Evolutionary conservation across 768 basidiomycete genomes (phyloP).

Genomic region (Amanita pallidorosea): DNA sequence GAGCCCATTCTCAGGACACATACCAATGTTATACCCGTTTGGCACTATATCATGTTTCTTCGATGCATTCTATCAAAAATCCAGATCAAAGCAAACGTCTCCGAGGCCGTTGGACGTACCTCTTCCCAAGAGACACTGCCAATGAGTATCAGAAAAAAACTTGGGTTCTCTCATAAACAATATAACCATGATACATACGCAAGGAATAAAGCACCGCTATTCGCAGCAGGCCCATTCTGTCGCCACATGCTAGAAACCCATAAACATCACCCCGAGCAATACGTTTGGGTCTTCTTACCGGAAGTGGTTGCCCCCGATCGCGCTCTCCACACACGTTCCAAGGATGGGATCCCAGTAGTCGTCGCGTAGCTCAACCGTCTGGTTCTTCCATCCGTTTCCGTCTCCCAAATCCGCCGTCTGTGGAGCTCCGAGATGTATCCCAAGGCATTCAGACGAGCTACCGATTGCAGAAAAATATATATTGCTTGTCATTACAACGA

Average conservation of each 20-base stretch:
- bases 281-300: no score
- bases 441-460: constrained; percentile 56
- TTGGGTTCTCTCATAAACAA: background rate
- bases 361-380: constrained; percentile 60
- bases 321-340: constrained; percentile 68
- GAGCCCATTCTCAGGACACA: background rate
- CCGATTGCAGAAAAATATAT: no score
- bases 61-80: constrained; percentile 13
- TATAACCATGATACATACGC: background rate
- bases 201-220: constrained; percentile 43
- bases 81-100: background rate
- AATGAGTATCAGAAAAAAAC: background rate
- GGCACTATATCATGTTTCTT: constrained; percentile 22
- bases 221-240: constrained; percentile 26
- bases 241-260: constrained; percentile 6
- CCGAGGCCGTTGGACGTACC: constrained; percentile 9
- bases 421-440: constrained; percentile 52
- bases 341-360: constrained; percentile 56
- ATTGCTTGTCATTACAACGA: background rate
- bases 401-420: constrained; percentile 76
- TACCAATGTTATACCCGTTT: constrained; percentile 24
- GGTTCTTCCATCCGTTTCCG: constrained; percentile 48
- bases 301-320: constrained; percentile 74
- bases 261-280: no score
- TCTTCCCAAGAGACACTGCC: constrained; percentile 27